phyloP scores from a whole-genome alignment of 345 rosid genomes.

The Arabidopsis suecica region DNA sequence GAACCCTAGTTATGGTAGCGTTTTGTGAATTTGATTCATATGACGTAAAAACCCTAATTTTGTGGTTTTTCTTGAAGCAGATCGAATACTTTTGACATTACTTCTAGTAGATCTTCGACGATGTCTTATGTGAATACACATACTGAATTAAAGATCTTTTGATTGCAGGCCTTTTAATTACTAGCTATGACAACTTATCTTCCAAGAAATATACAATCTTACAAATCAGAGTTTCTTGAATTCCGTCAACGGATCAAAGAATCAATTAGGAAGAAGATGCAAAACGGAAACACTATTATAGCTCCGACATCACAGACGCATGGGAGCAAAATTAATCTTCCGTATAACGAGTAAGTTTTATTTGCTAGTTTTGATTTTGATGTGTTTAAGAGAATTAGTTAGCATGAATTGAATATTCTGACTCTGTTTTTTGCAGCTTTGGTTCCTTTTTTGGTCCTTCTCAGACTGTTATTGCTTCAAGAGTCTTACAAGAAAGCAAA shows the following conservation, averaged over 20 bases:
- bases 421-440: conserved; percentile 51
- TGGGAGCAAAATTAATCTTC: conserved; percentile 48
- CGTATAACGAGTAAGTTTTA: conserved; percentile 54
- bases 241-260: conserved; percentile 69
- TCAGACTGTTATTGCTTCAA: conserved; percentile 69
- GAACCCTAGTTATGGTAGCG: no score
- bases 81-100: no score
- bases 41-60: no score
- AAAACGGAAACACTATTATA: conserved; percentile 42
- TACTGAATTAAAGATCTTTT: not conserved
- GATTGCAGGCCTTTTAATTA: not conserved
- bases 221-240: conserved; percentile 52
- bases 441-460: conserved; percentile 96
- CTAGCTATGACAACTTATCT: not conserved
- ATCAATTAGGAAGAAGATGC: conserved; percentile 54
- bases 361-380: not conserved
- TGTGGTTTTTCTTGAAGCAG: not conserved
- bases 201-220: not conserved
- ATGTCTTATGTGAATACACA: not conserved
- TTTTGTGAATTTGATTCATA: no score
- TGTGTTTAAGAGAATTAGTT: not conserved
- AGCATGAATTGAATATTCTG: not conserved
- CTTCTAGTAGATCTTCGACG: not conserved
- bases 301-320: conserved; percentile 33
- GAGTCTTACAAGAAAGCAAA: conserved; percentile 90